These are phyloP conservation scores for Leccinum obscurum DNA, from an alignment of 768 basidiomycete genomes.

Conservation along the genomic window DNA sequence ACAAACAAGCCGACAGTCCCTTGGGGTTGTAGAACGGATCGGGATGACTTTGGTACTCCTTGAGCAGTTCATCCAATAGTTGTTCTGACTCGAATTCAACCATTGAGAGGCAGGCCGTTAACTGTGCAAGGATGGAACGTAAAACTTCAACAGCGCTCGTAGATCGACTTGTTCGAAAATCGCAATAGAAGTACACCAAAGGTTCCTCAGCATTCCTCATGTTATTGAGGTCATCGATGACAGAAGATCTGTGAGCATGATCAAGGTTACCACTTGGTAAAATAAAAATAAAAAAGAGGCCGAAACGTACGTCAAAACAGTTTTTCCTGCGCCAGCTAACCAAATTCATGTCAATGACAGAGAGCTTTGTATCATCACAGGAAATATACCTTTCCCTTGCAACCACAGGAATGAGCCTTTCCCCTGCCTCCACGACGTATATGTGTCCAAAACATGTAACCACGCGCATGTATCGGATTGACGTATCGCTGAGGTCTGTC, in stretches of 20 bases:
- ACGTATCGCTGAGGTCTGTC: not conserved
- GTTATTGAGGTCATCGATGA: not conserved
- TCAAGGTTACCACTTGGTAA: not conserved
- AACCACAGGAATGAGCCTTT: slow-evolving; percentile 14
- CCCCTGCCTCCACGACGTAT: slow-evolving; percentile 9
- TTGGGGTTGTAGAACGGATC: slow-evolving; percentile 4
- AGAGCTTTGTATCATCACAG: not conserved
- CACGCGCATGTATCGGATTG: slow-evolving; percentile 16
- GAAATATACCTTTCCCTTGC: slow-evolving; percentile 19
- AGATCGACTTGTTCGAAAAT: slow-evolving; percentile 14
- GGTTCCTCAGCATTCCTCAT: not conserved
- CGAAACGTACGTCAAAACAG: not conserved
- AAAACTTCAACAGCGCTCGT: slow-evolving; percentile 16
- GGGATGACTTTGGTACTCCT: not conserved
- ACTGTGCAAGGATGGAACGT: slow-evolving; percentile 22
- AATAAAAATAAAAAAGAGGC: no score
- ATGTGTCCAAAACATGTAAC: slow-evolving; percentile 3
- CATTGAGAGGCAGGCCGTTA: not conserved
- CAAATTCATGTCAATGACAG: not conserved
- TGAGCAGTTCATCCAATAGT: slow-evolving; percentile 8
- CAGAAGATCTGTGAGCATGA: not conserved
- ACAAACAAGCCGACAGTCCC: slow-evolving; percentile 4
- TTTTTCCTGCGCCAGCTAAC: slow-evolving; percentile 1
- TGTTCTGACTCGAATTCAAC: not conserved
- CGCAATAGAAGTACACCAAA: slow-evolving; percentile 25